Conservation (phyloP, 805 yeast species). For the Yarrowia sp. region DNA sequence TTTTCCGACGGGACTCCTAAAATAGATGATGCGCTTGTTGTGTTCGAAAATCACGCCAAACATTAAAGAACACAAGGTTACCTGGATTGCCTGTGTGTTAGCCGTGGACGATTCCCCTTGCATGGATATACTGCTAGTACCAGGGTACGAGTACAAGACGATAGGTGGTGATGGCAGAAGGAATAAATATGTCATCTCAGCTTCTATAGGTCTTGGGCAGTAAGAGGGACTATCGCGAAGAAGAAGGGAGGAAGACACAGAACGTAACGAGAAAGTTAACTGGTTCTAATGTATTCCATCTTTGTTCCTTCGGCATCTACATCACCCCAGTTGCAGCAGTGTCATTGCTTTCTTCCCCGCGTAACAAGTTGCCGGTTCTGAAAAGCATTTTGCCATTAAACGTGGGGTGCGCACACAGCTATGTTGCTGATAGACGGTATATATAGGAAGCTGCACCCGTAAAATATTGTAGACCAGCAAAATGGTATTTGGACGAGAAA, state of each 20-base stretch:
- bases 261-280: background rate
- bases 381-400: background rate
- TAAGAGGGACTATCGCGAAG: too few relatives aligned
- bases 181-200: background rate
- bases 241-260: background rate
- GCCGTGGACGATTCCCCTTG: constrained; percentile 13
- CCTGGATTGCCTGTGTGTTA: background rate
- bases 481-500: background rate
- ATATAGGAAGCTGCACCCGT: background rate
- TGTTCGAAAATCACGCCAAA: background rate
- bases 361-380: background rate
- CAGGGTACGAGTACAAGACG: too few relatives aligned
- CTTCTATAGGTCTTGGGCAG: too few relatives aligned
- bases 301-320: background rate
- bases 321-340: background rate
- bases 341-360: constrained; percentile 21
- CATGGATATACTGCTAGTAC: background rate
- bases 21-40: background rate
- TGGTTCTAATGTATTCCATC: background rate
- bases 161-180: too few relatives aligned
- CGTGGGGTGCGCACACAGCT: background rate
- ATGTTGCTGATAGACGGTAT: background rate
- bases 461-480: background rate
- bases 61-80: background rate
- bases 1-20: background rate